A percentile compares a stretch with the other conserved stretches of the same genome.
Evolutionary conservation across 352 stramenopile genomes (phyloP).

Genomic region (Phytophthora parvispora): DNA sequence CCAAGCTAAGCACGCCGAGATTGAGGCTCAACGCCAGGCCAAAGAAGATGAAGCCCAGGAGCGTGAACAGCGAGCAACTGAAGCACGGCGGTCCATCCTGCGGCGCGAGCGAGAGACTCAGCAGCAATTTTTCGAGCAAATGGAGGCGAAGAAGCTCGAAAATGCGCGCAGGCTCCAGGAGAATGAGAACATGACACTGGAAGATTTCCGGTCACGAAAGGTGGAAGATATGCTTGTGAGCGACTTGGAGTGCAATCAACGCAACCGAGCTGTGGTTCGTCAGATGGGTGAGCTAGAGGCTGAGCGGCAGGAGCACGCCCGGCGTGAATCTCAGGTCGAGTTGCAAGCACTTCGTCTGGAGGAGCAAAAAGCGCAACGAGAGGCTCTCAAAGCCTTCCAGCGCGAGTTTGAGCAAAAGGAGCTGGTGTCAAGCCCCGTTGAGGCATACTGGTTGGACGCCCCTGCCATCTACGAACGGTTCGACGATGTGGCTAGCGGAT

Average conservation of each 20-base stretch:
- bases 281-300: conserved; percentile 63
- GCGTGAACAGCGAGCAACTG: conserved; percentile 42
- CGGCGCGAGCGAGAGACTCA: conserved; percentile 55
- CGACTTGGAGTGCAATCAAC: conserved; percentile 37
- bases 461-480: conserved; percentile 52
- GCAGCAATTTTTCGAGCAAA: conserved; percentile 65
- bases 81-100: conserved; percentile 49
- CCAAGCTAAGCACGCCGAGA: conserved; percentile 36
- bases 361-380: conserved; percentile 59
- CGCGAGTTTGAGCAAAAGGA: conserved; percentile 73
- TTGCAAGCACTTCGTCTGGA: conserved; percentile 58
- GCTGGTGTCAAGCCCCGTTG: conserved; percentile 68
- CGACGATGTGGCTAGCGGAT: conserved; percentile 37
- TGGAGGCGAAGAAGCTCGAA: conserved; percentile 62
- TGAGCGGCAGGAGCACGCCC: conserved; percentile 58
- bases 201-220: conserved; percentile 65
- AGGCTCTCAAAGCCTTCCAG: conserved; percentile 66
- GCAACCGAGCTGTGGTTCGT: conserved; percentile 47
- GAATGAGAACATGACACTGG: conserved; percentile 58
- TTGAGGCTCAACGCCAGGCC: conserved; percentile 34
- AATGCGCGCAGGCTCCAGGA: conserved; percentile 54
- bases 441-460: conserved; percentile 66
- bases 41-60: conserved; percentile 53
- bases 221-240: conserved; percentile 42
- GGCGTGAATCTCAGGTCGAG: conserved; percentile 51